Evolutionary conservation across 148 eudicot genomes (phyloP).

Genomic region (Vaccinium corymbosum): DNA sequence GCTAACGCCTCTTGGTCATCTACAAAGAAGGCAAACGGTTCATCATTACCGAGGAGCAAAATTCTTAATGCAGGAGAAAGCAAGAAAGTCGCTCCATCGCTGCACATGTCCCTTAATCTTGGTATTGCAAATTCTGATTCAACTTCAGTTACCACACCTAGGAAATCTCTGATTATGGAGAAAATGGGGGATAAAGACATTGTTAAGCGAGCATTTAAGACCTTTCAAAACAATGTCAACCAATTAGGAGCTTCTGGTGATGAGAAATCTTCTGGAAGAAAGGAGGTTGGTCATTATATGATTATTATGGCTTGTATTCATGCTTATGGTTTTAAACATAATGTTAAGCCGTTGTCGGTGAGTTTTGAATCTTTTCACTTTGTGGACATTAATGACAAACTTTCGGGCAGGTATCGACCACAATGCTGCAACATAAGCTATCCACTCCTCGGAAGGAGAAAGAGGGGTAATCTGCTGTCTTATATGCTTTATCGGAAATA

Average conservation of each 20-base stretch:
- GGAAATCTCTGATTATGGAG: slow-evolving; percentile 85
- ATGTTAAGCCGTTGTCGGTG: background rate
- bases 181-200: slow-evolving; percentile 97
- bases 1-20: slow-evolving; percentile 37
- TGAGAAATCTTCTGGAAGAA: slow-evolving; percentile 28
- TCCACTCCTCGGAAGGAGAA: slow-evolving; percentile 45
- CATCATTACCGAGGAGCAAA: slow-evolving; percentile 40
- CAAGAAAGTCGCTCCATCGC: slow-evolving; percentile 45
- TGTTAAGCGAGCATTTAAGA: slow-evolving; percentile 78
- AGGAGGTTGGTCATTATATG: slow-evolving; percentile 37
- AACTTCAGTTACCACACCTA: slow-evolving; percentile 32
- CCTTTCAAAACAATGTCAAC: slow-evolving; percentile 52
- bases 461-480: slow-evolving; percentile 46
- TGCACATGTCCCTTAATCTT: slow-evolving; percentile 69
- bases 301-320: background rate
- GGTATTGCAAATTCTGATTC: slow-evolving; percentile 45
- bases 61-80: slow-evolving; percentile 35
- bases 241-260: slow-evolving; percentile 34
- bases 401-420: slow-evolving; percentile 36
- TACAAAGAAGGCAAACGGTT: slow-evolving; percentile 38
- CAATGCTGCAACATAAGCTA: slow-evolving; percentile 37
- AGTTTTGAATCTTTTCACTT: background rate
- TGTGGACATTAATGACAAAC: background rate
- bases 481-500: background rate
- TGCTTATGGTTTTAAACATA: background rate